Evolutionary conservation across 2,329 filamentous ascomycete species (phyloP).

Genomic region (Fusarium dimerum): DNA sequence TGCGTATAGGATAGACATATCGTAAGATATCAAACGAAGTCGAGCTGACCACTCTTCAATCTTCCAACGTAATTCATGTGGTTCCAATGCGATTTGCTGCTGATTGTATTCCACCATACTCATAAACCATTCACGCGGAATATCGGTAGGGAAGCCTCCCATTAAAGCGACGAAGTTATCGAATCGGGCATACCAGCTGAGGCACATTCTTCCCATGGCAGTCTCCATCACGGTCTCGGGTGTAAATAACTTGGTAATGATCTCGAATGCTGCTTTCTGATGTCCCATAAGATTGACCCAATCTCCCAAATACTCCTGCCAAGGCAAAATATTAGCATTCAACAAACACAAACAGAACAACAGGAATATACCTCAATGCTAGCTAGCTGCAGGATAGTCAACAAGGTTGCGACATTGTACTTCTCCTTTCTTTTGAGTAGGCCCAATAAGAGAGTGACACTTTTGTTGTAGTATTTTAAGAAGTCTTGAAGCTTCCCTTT

Average conservation of each 20-base stretch:
- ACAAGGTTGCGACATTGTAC: constrained; percentile 71
- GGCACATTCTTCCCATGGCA: constrained; percentile 68
- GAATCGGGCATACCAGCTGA: constrained; percentile 89
- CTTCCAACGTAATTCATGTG: constrained; percentile 64
- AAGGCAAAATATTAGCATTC: constrained; percentile 6
- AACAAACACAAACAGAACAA: constrained; percentile 2
- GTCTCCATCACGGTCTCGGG: constrained; percentile 74
- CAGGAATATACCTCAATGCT: constrained; percentile 75
- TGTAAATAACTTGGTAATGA: constrained; percentile 76
- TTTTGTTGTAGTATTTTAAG: constrained; percentile 85
- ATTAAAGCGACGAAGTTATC: constrained; percentile 84
- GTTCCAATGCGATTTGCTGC: constrained; percentile 58
- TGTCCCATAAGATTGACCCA: constrained; percentile 94
- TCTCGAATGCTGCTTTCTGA: constrained; percentile 83
- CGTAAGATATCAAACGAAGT: constrained; percentile 72
- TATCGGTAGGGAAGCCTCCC: constrained; percentile 72
- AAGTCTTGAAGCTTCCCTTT: constrained; percentile 78
- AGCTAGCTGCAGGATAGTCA: constrained; percentile 88
- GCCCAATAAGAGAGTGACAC: constrained; percentile 73
- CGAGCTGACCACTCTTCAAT: constrained; percentile 67
- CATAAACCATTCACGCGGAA: constrained; percentile 79
- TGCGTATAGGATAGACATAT: constrained; percentile 78
- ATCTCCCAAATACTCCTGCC: constrained; percentile 88
- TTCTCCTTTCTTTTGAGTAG: constrained; percentile 71
- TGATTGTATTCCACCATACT: constrained; percentile 63